These are phyloP conservation scores for Fagopyrum esculentum DNA, from an alignment of 148 eudicot species.

Conservation along the genomic window DNA sequence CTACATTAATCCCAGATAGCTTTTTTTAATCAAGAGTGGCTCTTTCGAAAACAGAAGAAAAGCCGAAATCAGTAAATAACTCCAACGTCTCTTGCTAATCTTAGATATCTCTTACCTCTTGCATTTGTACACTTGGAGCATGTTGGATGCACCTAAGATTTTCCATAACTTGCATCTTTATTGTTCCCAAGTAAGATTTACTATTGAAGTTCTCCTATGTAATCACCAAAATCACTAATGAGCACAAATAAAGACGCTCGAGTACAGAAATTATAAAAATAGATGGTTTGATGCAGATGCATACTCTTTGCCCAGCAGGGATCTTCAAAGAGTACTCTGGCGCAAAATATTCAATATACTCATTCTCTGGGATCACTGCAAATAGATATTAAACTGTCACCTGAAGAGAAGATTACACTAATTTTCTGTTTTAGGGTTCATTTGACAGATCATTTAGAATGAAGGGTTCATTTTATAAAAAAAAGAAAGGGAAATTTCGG, in stretches of 20 bases:
- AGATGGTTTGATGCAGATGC: constrained; percentile 19
- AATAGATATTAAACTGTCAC: constrained; percentile 15
- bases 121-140: constrained; percentile 98
- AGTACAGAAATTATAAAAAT: not conserved
- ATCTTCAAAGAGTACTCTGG: constrained; percentile 83
- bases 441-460: too few relatives aligned
- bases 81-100: not conserved
- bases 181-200: constrained; percentile 73
- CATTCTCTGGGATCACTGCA: constrained; percentile 96
- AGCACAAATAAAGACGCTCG: not conserved
- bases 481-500: too few relatives aligned
- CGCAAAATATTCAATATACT: constrained; percentile 79
- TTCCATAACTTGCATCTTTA: constrained; percentile 90
- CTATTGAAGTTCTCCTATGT: constrained; percentile 87
- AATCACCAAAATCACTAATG: constrained; percentile 12
- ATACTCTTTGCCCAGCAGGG: constrained; percentile 64
- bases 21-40: not conserved
- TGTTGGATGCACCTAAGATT: constrained; percentile 91
- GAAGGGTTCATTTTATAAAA: too few relatives aligned
- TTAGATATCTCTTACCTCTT: constrained; percentile 53
- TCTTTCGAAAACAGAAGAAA: not conserved
- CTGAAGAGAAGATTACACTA: not conserved
- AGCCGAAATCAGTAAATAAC: not conserved
- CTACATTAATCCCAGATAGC: constrained; percentile 26
- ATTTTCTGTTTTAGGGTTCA: not conserved